Conservation (phyloP, 192 early-diverging fungal genomes). For the Dispira parvispora region DNA sequence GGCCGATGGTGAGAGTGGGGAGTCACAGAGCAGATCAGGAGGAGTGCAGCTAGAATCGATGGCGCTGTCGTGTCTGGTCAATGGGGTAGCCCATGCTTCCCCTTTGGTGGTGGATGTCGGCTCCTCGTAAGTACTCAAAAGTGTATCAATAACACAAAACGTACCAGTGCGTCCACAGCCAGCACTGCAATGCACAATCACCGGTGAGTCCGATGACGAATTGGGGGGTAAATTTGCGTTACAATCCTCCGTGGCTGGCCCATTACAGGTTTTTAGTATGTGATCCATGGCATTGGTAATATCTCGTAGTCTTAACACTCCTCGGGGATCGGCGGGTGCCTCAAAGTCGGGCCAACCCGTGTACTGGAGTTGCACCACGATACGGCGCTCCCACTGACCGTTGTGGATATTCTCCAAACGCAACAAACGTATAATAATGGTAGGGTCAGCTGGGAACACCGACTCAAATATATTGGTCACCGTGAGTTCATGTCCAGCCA, state of each 20-base stretch:
- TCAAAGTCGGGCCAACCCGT: conserved; percentile 73
- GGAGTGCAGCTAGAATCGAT: no score
- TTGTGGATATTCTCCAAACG: conserved; percentile 18
- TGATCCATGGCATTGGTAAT: conserved; percentile 18
- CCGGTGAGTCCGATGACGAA: conserved; percentile 24
- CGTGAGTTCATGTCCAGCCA: conserved; percentile 30
- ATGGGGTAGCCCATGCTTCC: no score
- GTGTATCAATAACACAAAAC: conserved; percentile 56
- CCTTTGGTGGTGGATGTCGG: no score
- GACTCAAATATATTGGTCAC: conserved; percentile 37
- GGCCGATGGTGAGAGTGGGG: no score
- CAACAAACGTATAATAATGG: conserved; percentile 40
- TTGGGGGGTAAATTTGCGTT: no score
- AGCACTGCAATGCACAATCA: conserved; percentile 73
- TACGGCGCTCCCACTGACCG: neutral
- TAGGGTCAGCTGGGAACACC: conserved; percentile 27
- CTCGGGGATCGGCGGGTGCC: conserved; percentile 35
- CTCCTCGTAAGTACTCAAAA: neutral
- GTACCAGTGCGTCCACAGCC: conserved; percentile 78
- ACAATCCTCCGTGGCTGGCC: no score
- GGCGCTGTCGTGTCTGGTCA: no score
- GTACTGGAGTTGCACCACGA: conserved; percentile 54
- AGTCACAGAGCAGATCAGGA: no score
- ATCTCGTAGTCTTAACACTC: conserved; percentile 40
- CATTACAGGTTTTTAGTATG: neutral